Evolutionary conservation across 2,329 filamentous ascomycete species (phyloP).

Genomic region (Aaosphaeria arxii): DNA sequence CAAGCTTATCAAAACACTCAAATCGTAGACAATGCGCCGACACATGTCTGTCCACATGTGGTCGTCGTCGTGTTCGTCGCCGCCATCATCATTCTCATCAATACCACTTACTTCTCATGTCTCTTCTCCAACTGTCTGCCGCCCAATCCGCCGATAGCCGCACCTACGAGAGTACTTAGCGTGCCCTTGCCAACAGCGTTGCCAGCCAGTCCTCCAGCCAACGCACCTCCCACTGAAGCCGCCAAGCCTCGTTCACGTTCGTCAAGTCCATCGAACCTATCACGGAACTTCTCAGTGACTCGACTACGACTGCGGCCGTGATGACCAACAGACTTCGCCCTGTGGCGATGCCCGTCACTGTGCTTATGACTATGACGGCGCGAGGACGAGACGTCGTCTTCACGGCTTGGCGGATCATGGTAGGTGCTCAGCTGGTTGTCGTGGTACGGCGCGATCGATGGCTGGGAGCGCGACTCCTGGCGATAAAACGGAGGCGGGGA

Average conservation of each 20-base stretch:
- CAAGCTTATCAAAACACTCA: background rate
- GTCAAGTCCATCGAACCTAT: slow-evolving; percentile 34
- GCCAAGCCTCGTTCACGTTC: slow-evolving; percentile 29
- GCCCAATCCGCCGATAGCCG: slow-evolving; percentile 32
- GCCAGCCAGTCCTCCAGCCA: slow-evolving; percentile 35
- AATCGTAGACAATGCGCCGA: background rate
- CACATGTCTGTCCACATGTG: background rate
- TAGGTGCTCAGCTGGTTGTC: slow-evolving; percentile 14
- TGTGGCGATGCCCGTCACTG: slow-evolving; percentile 22
- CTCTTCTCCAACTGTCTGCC: slow-evolving; percentile 24
- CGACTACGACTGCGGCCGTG: slow-evolving; percentile 30
- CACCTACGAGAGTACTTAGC: slow-evolving; percentile 37
- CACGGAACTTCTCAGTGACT: slow-evolving; percentile 31
- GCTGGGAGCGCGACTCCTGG: slow-evolving; percentile 34
- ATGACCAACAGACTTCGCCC: slow-evolving; percentile 35
- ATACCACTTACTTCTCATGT: slow-evolving; percentile 22
- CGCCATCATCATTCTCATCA: slow-evolving; percentile 1
- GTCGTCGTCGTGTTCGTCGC: too few relatives aligned
- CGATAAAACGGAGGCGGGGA: slow-evolving; percentile 34
- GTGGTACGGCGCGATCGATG: slow-evolving; percentile 15
- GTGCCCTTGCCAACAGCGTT: slow-evolving; percentile 29
- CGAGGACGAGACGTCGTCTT: slow-evolving; percentile 21
- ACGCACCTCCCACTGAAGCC: slow-evolving; percentile 38
- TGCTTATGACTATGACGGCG: slow-evolving; percentile 12
- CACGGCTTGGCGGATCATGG: slow-evolving; percentile 21